Conservation (phyloP, 441 rosid genomes). For the Syzygium syzygioides region DNA sequence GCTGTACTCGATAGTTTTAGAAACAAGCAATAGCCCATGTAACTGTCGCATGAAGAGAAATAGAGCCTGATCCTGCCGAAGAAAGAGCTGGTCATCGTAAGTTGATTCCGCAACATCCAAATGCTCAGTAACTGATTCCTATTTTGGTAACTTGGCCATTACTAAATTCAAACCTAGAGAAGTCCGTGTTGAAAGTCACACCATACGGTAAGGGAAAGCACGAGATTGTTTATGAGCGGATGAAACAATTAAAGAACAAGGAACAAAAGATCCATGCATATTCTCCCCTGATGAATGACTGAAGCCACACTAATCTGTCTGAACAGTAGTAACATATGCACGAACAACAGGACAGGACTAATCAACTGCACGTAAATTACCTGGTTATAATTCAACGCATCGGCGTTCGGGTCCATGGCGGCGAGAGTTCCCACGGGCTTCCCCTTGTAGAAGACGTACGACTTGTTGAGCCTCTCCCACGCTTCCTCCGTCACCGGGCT, state of each 20-base stretch:
- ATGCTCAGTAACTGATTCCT: not conserved
- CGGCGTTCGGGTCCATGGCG: constrained; percentile 37
- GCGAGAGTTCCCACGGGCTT: constrained; percentile 44
- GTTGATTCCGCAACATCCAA: not conserved
- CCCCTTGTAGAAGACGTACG: constrained; percentile 28
- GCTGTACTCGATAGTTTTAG: not conserved
- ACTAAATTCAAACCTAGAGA: not conserved
- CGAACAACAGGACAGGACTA: not conserved
- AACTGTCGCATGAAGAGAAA: not conserved
- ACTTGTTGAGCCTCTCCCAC: constrained; percentile 31
- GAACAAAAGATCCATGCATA: not conserved
- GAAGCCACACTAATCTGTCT: not conserved
- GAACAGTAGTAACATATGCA: not conserved
- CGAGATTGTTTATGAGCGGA: not conserved
- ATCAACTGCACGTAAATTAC: not conserved
- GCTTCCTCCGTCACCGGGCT: constrained; percentile 38
- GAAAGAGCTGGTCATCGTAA: not conserved
- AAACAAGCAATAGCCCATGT: not conserved
- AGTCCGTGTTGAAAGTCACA: not conserved
- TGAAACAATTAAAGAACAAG: not conserved
- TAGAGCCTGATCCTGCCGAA: not conserved
- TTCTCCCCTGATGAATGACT: not conserved
- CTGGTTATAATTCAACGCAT: constrained; percentile 45
- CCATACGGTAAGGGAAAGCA: not conserved
- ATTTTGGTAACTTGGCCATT: not conserved